A percentile compares a stretch with the other conserved stretches of the same genome.
phyloP scores from a whole-genome alignment of 1,284 basidiomycete genomes.

The Ustilago vetiveriae region DNA sequence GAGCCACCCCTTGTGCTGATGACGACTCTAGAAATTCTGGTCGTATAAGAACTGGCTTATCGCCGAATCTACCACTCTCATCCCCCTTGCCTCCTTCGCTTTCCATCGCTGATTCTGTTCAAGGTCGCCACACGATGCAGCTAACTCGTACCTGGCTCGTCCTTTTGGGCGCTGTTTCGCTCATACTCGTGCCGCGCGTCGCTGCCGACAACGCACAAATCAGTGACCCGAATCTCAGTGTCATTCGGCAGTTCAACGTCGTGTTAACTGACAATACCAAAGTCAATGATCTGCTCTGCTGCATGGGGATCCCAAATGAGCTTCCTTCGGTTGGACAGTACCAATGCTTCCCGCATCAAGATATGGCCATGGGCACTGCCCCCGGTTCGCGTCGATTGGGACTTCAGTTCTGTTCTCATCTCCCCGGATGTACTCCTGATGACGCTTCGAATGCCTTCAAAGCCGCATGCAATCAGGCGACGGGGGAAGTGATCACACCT shows the following conservation, averaged over 20 bases:
- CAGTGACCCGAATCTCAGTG: slow-evolving; percentile 15
- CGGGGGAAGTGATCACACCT: slow-evolving; percentile 3
- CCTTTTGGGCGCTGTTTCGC: slow-evolving; percentile 19
- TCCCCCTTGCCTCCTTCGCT: neutral
- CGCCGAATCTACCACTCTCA: neutral
- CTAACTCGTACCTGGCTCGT: slow-evolving; percentile 8
- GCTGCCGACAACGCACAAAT: slow-evolving; percentile 10
- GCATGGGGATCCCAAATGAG: slow-evolving; percentile 17
- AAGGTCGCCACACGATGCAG: slow-evolving; percentile 8
- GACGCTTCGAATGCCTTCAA: slow-evolving; percentile 5
- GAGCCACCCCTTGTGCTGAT: too few species aligned
- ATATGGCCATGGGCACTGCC: neutral
- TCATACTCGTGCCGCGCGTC: slow-evolving; percentile 3
- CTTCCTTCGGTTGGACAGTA: neutral
- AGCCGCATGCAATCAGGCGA: neutral
- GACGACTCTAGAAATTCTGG: neutral
- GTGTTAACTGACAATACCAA: slow-evolving; percentile 44
- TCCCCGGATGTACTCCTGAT: slow-evolving; percentile 3
- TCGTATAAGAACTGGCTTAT: neutral
- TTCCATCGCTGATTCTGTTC: too few species aligned
- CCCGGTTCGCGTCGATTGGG: slow-evolving; percentile 23
- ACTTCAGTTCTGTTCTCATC: slow-evolving; percentile 24
- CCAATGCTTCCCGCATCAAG: slow-evolving; percentile 14
- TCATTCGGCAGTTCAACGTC: slow-evolving; percentile 26
- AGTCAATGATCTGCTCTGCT: slow-evolving; percentile 23